These are phyloP conservation scores for Rhododendron vialii DNA, from an alignment of 148 eudicot species.

Conservation along the genomic window DNA sequence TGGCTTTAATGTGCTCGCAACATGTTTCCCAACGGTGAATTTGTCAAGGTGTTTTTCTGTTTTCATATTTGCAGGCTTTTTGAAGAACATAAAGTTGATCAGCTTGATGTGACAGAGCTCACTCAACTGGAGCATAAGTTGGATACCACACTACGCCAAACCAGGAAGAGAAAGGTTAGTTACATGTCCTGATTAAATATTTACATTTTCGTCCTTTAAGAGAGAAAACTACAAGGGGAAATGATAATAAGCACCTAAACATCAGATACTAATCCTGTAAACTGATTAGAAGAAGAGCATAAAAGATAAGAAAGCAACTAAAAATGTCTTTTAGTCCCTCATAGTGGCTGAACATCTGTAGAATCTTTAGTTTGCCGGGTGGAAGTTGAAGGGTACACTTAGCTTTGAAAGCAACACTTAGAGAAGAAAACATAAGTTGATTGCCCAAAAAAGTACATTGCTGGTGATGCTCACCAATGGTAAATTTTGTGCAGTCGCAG, in stretches of 20 bases:
- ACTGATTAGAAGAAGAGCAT: background rate
- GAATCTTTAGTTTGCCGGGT: background rate
- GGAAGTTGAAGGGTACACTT: background rate
- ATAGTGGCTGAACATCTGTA: background rate
- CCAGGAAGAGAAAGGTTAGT: slow-evolving; percentile 15
- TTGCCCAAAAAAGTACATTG: background rate
- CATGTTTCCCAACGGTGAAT: background rate
- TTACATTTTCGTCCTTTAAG: background rate
- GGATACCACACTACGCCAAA: slow-evolving; percentile 11
- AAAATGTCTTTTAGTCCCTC: background rate
- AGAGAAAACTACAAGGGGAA: background rate
- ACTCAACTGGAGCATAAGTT: slow-evolving; percentile 16
- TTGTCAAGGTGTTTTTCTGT: background rate
- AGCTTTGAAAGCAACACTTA: too few species aligned
- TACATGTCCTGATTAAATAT: background rate
- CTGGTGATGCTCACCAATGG: slow-evolving; percentile 2
- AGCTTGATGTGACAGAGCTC: slow-evolving; percentile 15
- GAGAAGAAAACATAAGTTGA: background rate
- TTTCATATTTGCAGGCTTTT: slow-evolving; percentile 9
- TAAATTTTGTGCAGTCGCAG: slow-evolving; percentile 7
- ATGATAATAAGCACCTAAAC: background rate
- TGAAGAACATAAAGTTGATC: slow-evolving; percentile 17
- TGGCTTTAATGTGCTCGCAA: background rate
- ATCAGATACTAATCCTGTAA: background rate
- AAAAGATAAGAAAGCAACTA: background rate